A percentile compares a stretch with the other conserved stretches of the same genome.
phyloP scores from a whole-genome alignment of 345 rosid species.

The Ceriops zippeliana region DNA sequence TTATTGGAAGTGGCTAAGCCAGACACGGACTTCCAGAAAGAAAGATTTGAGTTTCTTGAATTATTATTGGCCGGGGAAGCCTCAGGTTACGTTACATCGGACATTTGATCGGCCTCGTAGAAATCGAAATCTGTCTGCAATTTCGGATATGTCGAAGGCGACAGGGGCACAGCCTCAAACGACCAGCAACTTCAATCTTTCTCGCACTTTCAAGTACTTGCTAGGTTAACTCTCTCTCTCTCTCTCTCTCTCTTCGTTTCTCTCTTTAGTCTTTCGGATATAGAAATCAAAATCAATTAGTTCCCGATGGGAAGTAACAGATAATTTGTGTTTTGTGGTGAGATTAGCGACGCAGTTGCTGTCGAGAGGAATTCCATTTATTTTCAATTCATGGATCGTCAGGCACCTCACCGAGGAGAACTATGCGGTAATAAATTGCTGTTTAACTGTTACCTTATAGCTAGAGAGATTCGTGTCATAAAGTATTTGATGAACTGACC shows the following conservation, averaged over 20 bases:
- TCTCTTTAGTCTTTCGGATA: not conserved
- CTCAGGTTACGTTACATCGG: too few species aligned
- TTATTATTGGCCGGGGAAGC: too few species aligned
- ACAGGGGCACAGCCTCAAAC: slow-evolving; percentile 12
- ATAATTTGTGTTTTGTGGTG: not conserved
- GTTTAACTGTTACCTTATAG: not conserved
- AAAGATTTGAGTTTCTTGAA: too few species aligned
- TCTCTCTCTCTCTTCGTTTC: slow-evolving; percentile 1
- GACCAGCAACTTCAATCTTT: slow-evolving; percentile 19
- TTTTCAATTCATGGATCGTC: slow-evolving; percentile 85
- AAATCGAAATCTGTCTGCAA: not conserved
- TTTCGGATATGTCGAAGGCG: slow-evolving; percentile 14
- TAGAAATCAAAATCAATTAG: too few species aligned
- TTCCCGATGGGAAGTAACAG: not conserved
- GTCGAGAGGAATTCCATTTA: slow-evolving; percentile 83
- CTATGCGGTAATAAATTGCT: slow-evolving; percentile 55
- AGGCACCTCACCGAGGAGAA: slow-evolving; percentile 68
- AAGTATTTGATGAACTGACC: too few species aligned
- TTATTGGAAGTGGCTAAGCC: too few species aligned
- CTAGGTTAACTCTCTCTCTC: slow-evolving; percentile 11
- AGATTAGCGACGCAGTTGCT: slow-evolving; percentile 64
- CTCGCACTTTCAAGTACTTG: slow-evolving; percentile 31
- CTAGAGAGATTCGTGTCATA: not conserved
- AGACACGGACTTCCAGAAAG: too few species aligned
- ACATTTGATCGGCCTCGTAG: too few species aligned